A percentile compares a stretch with the other conserved stretches of the same genome.
Evolutionary conservation across 2,329 filamentous ascomycete genomes (phyloP).

Genomic region (Phialophora expanda): DNA sequence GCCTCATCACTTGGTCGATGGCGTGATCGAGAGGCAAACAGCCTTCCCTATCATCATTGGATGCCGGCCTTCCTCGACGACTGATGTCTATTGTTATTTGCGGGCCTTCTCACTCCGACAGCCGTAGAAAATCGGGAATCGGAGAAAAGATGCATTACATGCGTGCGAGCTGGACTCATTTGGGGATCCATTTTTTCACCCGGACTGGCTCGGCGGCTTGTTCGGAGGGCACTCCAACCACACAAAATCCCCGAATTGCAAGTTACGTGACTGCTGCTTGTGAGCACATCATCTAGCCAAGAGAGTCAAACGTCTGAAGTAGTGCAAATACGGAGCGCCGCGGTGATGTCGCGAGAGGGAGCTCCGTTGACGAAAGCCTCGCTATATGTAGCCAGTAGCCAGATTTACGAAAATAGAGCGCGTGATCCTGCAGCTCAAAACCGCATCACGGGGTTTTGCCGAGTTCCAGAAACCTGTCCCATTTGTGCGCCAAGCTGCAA

Average conservation of each 20-base stretch:
- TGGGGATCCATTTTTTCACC: constrained; percentile 12
- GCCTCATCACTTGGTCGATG: constrained; percentile 32
- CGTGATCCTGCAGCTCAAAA: neutral
- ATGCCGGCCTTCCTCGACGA: constrained; percentile 9
- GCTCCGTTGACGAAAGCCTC: constrained; percentile 13
- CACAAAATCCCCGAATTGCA: neutral
- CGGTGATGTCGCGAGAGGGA: constrained; percentile 11
- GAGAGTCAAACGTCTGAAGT: neutral
- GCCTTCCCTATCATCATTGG: constrained; percentile 23
- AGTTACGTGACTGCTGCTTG: constrained; percentile 15
- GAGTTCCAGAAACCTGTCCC: neutral
- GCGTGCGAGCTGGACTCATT: constrained; percentile 9
- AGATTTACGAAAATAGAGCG: neutral
- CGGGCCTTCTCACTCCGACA: constrained; percentile 21
- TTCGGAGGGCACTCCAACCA: constrained; percentile 4
- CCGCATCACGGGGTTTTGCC: neutral
- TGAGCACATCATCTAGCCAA: constrained; percentile 20
- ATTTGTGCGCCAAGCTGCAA: neutral
- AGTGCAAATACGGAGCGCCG: neutral
- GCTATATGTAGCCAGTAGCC: neutral
- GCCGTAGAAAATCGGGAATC: constrained; percentile 18
- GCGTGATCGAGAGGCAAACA: constrained; percentile 24
- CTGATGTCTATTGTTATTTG: constrained; percentile 11
- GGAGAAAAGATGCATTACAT: constrained; percentile 21
- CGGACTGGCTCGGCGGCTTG: constrained; percentile 2